A percentile compares a stretch with the other conserved stretches of the same genome.
Conservation (phyloP, 352 stramenopile genomes). For the Phytophthora rubi region DNA sequence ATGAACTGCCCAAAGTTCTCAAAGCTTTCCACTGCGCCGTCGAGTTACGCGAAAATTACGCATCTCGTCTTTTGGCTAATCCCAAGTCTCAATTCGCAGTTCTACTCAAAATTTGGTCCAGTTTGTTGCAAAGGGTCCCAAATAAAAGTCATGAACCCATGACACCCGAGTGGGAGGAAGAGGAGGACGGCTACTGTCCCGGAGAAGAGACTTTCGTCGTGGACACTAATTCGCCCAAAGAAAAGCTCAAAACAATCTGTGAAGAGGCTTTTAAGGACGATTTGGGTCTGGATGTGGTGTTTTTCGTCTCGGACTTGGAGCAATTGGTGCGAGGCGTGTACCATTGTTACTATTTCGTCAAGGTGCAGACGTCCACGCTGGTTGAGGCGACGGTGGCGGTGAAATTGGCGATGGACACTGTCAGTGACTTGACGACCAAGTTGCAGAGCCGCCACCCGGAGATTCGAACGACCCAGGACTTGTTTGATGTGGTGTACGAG, state of each 20-base stretch:
- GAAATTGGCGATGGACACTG: not conserved
- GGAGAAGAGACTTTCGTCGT: not conserved
- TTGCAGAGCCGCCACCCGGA: not conserved
- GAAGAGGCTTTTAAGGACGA: not conserved
- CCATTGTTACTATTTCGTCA: not conserved
- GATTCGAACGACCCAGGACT: not conserved
- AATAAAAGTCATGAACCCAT: not conserved
- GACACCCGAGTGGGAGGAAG: not conserved
- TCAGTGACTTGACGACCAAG: not conserved
- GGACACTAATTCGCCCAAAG: not conserved
- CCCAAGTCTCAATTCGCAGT: not conserved
- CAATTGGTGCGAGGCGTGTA: conserved; percentile 1
- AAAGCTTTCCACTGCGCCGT: not conserved
- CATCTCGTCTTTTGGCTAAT: not conserved
- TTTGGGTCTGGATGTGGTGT: conserved; percentile 1
- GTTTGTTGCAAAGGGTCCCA: not conserved
- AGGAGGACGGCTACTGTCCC: not conserved
- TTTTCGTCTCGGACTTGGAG: not conserved
- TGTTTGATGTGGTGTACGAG: not conserved
- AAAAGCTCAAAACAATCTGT: not conserved
- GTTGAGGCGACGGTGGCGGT: not conserved
- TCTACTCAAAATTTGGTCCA: not conserved
- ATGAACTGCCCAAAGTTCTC: not conserved
- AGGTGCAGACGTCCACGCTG: not conserved
- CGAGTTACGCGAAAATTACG: not conserved